Conservation (phyloP, 257 asterid species). For the Plantago ovata region DNA sequence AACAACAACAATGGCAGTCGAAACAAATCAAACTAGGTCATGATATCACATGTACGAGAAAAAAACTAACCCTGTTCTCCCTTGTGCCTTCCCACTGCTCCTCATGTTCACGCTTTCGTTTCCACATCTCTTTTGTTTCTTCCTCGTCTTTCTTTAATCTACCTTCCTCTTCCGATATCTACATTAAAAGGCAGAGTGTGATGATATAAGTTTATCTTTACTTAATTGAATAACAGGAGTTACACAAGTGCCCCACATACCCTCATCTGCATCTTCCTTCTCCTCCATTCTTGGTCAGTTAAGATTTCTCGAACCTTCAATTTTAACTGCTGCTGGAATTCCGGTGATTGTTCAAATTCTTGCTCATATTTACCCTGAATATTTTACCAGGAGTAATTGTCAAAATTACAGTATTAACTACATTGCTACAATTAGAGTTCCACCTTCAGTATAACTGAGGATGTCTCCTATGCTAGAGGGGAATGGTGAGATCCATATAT, state of each 20-base stretch:
- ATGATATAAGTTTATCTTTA: not conserved
- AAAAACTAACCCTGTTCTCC: constrained; percentile 74
- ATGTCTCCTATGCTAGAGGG: not conserved
- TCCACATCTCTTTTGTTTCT: constrained; percentile 98
- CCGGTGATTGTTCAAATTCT: constrained; percentile 74
- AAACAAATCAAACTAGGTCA: not conserved
- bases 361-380: constrained; percentile 91
- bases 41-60: constrained; percentile 10
- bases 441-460: not conserved
- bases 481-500: not conserved
- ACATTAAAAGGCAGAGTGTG: constrained; percentile 17
- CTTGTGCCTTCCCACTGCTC: constrained; percentile 99
- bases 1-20: not conserved
- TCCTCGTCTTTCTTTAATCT: constrained; percentile 98
- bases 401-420: constrained; percentile 12
- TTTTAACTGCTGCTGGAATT: constrained; percentile 83
- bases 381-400: constrained; percentile 13
- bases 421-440: constrained; percentile 1
- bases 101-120: constrained; percentile 97
- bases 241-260: constrained; percentile 38
- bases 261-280: constrained; percentile 99
- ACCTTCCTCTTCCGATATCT: constrained; percentile 99
- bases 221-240: constrained; percentile 8
- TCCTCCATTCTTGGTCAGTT: constrained; percentile 99
- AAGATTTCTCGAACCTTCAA: constrained; percentile 91